phyloP scores from a whole-genome alignment of 352 stramenopile genomes.

The Globisporangium spinosum region DNA sequence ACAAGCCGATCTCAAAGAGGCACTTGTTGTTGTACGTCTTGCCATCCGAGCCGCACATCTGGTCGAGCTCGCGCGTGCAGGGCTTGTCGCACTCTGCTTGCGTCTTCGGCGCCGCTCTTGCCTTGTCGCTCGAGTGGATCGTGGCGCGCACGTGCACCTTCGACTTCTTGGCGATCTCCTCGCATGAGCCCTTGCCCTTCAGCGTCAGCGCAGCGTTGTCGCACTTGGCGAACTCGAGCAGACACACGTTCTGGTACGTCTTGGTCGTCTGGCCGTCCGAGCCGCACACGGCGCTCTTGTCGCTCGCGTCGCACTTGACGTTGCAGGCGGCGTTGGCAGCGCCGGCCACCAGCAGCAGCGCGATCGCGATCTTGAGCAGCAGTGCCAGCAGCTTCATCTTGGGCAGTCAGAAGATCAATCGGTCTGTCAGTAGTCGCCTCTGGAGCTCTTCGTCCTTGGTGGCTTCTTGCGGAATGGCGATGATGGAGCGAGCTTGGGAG shows the following conservation, averaged over 20 bases:
- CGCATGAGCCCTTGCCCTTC: slow-evolving; percentile 4
- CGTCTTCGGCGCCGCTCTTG: background rate
- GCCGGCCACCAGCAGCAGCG: slow-evolving; percentile 1
- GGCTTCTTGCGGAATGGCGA: background rate
- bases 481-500: background rate
- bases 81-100: slow-evolving; percentile 4
- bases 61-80: slow-evolving; percentile 17
- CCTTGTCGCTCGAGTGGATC: slow-evolving; percentile 9
- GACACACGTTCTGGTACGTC: slow-evolving; percentile 19
- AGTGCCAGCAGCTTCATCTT: slow-evolving; percentile 1
- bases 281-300: slow-evolving; percentile 17
- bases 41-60: slow-evolving; percentile 18
- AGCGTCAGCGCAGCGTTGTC: slow-evolving; percentile 14
- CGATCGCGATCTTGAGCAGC: slow-evolving; percentile 1
- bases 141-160: slow-evolving; percentile 11
- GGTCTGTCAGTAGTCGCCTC: background rate
- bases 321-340: slow-evolving; percentile 7
- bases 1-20: slow-evolving; percentile 18
- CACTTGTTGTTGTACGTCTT: slow-evolving; percentile 24
- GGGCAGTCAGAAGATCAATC: no score
- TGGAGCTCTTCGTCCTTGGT: slow-evolving; percentile 2
- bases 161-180: background rate
- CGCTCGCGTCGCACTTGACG: slow-evolving; percentile 21
- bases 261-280: slow-evolving; percentile 20
- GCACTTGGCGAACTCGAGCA: slow-evolving; percentile 21